Conservation (phyloP, 75 land plant species). For the Picea glauca region DNA sequence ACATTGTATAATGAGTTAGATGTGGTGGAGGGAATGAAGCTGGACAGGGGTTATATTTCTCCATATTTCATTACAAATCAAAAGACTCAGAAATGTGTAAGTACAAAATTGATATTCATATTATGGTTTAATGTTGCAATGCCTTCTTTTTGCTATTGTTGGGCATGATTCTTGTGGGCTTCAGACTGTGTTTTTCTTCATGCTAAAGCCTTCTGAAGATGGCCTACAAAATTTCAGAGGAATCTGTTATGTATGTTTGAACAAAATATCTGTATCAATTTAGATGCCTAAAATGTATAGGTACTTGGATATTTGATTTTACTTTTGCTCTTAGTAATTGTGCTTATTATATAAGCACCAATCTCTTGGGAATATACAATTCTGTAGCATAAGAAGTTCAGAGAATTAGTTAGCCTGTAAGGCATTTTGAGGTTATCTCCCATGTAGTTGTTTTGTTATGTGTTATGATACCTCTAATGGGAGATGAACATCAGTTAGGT, state of each 20-base stretch:
- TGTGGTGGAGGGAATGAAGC: conserved; percentile 91
- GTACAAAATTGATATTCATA: conserved; percentile 7
- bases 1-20: conserved; percentile 80
- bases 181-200: not conserved
- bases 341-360: too few relatives aligned
- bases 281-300: not conserved
- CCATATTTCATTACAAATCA: conserved; percentile 74
- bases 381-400: too few relatives aligned
- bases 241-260: not conserved
- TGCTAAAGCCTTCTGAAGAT: not conserved
- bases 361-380: too few relatives aligned
- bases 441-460: too few relatives aligned
- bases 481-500: too few relatives aligned
- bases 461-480: too few relatives aligned
- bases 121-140: not conserved
- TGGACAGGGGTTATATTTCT: conserved; percentile 86
- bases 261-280: not conserved
- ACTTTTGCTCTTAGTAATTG: too few relatives aligned
- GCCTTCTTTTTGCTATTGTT: not conserved
- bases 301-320: too few relatives aligned
- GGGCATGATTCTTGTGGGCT: not conserved
- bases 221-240: not conserved
- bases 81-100: conserved; percentile 86
- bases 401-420: too few relatives aligned
- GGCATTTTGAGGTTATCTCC: too few relatives aligned